Percentiles rank a stretch among this genome's conserved stretches.
phyloP scores from a whole-genome alignment of 257 asterid genomes.

The Voacanga thouarsii region DNA sequence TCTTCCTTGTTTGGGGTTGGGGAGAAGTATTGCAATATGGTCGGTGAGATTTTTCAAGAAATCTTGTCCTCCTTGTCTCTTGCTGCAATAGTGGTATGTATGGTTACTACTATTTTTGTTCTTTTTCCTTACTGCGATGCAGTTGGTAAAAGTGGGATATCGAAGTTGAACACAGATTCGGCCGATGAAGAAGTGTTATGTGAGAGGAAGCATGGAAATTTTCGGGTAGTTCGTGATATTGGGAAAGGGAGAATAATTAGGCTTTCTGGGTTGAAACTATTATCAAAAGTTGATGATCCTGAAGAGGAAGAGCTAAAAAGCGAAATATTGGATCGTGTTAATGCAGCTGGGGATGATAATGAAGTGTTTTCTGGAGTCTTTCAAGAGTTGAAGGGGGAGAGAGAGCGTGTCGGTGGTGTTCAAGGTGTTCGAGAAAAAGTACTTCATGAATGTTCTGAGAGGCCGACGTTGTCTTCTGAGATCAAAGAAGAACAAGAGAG shows the following conservation, averaged over 20 bases:
- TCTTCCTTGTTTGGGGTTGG: no score
- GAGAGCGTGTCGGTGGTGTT: constrained; percentile 3
- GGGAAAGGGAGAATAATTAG: constrained; percentile 5
- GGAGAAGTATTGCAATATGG: neutral
- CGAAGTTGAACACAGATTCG: neutral
- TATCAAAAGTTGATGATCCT: neutral
- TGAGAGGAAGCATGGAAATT: neutral
- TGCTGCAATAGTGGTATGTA: constrained; percentile 6
- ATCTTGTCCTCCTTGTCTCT: constrained; percentile 10
- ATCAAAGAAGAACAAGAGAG: constrained; percentile 11
- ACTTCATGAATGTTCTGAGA: constrained; percentile 16
- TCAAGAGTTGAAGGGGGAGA: constrained; percentile 4
- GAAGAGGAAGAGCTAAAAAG: neutral
- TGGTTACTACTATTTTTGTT: constrained; percentile 12
- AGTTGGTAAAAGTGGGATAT: neutral
- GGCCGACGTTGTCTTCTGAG: constrained; percentile 8
- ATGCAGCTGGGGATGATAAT: neutral
- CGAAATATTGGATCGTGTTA: neutral
- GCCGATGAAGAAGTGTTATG: constrained; percentile 1
- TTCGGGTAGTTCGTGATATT: neutral
- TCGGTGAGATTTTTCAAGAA: constrained; percentile 17
- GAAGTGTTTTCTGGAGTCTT: neutral
- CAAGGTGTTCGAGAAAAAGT: neutral
- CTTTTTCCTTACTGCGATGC: neutral
- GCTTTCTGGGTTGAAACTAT: constrained; percentile 9